Conservation (phyloP, 129 eudicot genomes). For the Calendula officinalis region DNA sequence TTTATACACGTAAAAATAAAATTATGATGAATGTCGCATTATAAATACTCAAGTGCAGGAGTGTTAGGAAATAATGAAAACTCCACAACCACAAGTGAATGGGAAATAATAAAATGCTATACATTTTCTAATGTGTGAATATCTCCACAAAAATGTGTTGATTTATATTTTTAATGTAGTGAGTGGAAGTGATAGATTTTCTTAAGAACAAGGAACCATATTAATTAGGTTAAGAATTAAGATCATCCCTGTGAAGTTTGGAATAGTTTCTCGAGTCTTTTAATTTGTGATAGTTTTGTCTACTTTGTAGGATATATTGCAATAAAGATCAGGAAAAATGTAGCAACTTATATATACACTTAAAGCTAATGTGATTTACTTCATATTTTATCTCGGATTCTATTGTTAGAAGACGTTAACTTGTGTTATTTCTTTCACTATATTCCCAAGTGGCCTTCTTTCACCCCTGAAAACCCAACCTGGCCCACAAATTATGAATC, state of each 20-base stretch:
- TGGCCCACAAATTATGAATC: constrained; percentile 14
- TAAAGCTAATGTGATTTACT: not conserved
- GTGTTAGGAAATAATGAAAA: not conserved
- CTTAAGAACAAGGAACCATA: not conserved
- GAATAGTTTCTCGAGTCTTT: not conserved
- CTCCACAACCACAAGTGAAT: not conserved
- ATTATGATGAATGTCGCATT: too few relatives aligned
- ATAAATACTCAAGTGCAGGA: too few relatives aligned
- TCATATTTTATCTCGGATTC: too few relatives aligned
- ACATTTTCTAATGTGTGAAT: too few relatives aligned
- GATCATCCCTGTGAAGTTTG: not conserved
- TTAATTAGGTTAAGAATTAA: not conserved
- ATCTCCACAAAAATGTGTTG: not conserved
- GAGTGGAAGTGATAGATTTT: too few relatives aligned
- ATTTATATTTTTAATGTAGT: too few relatives aligned
- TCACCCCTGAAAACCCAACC: too few relatives aligned
- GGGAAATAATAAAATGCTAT: too few relatives aligned
- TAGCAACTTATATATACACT: too few relatives aligned
- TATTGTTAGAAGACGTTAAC: too few relatives aligned
- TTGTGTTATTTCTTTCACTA: too few relatives aligned
- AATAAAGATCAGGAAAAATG: not conserved
- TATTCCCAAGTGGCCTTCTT: constrained; percentile 5
- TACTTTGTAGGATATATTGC: constrained; percentile 3
- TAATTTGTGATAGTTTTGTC: not conserved
- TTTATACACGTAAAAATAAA: not conserved